phyloP scores from a whole-genome alignment of 257 asterid genomes.

The Fraxinus excelsior region DNA sequence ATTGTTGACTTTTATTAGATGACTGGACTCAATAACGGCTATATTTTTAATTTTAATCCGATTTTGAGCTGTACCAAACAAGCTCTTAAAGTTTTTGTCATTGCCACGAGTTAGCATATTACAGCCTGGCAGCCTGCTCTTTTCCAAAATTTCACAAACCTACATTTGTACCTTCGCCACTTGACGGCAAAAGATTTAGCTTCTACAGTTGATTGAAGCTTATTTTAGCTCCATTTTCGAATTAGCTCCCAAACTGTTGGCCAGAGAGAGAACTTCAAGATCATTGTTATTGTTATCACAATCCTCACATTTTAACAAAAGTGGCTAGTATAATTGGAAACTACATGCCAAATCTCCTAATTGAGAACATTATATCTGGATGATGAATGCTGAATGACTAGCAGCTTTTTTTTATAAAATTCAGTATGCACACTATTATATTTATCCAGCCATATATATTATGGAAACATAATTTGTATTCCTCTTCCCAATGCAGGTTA shows the following conservation, averaged over 20 bases:
- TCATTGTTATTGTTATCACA: not conserved
- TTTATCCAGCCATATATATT: conserved; percentile 16
- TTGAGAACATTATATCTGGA: conserved; percentile 2
- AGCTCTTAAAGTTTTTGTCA: not conserved
- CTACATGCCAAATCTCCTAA: conserved; percentile 1
- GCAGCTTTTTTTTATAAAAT: not conserved
- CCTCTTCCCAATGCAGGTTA: conserved; percentile 56
- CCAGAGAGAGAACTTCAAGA: not conserved
- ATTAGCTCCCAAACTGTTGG: not conserved
- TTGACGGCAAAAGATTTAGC: not conserved
- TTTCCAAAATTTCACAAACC: not conserved
- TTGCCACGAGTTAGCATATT: not conserved
- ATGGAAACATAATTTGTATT: not conserved
- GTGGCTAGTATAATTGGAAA: not conserved
- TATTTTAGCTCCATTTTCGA: not conserved
- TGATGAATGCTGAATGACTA: conserved; percentile 15
- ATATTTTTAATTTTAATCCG: too few species aligned
- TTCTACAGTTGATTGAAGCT: not conserved
- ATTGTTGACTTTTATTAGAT: too few species aligned
- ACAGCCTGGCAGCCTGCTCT: not conserved
- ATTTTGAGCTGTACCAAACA: too few species aligned
- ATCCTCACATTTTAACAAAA: not conserved
- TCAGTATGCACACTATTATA: conserved; percentile 3
- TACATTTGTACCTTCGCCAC: not conserved
- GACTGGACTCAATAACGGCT: too few species aligned